phyloP scores from a whole-genome alignment of 805 yeast genomes.

The Lachancea cidri region DNA sequence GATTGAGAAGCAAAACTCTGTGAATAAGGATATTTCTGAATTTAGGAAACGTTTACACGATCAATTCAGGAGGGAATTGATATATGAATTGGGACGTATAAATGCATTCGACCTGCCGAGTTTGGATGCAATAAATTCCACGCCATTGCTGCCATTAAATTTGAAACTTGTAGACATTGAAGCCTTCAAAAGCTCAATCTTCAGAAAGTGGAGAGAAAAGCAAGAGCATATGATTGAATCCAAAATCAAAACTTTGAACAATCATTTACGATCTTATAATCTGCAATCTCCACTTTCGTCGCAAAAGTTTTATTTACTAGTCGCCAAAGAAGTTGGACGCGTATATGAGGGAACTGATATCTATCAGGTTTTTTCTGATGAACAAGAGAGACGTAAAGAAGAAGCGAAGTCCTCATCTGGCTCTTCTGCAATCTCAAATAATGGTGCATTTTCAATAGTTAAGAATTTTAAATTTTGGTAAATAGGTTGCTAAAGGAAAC shows the following conservation, averaged over 20 bases:
- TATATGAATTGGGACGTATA: constrained; percentile 6
- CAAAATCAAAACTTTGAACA: constrained; percentile 41
- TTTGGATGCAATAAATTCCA: background rate
- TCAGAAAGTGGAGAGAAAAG: constrained; percentile 36
- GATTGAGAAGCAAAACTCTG: constrained; percentile 72
- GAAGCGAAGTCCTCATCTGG: background rate
- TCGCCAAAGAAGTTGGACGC: constrained; percentile 40
- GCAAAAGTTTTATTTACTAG: constrained; percentile 46
- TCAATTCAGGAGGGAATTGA: constrained; percentile 34
- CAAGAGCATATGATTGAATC: constrained; percentile 31
- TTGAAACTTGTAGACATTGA: constrained; percentile 15
- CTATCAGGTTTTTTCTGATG: constrained; percentile 9
- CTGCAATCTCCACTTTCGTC: constrained; percentile 60
- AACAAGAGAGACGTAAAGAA: background rate
- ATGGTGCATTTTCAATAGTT: background rate
- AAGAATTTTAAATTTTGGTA: constrained; percentile 10
- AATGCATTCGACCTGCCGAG: background rate
- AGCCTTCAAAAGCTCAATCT: constrained; percentile 15
- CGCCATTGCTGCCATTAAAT: background rate
- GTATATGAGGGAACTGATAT: constrained; percentile 35
- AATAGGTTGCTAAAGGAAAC: background rate
- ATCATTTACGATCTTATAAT: constrained; percentile 51
- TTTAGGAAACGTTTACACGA: constrained; percentile 44
- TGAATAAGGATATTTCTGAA: constrained; percentile 41
- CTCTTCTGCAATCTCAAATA: background rate